Percentiles rank a stretch among this genome's conserved stretches.
phyloP scores from a whole-genome alignment of 2,329 filamentous ascomycete genomes.

The Grosmannia clavigera region DNA sequence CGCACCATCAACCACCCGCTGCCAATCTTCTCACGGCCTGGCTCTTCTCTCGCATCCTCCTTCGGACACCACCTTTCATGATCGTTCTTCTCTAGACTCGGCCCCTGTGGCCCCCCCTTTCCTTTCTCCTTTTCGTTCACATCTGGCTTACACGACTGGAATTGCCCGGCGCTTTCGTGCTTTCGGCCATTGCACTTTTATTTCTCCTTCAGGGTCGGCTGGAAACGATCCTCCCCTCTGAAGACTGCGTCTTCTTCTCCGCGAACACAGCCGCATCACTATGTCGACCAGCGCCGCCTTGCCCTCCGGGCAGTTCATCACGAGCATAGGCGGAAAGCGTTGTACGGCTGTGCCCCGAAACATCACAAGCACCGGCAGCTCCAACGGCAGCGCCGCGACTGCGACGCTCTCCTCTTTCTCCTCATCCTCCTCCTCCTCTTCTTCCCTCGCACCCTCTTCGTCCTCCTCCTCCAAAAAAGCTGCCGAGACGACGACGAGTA shows the following conservation, averaged over 20 bases:
- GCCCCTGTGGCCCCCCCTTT: conserved; percentile 24
- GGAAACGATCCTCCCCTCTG: conserved; percentile 7
- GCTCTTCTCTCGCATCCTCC: no score
- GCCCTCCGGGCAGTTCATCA: conserved; percentile 34
- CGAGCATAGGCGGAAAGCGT: conserved; percentile 34
- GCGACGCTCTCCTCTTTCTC: background rate
- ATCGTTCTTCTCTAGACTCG: conserved; percentile 24
- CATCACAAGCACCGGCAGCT: conserved; percentile 4
- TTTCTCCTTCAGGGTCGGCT: conserved; percentile 7
- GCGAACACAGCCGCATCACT: conserved; percentile 6
- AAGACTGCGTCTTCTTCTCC: conserved; percentile 3
- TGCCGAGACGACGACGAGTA: background rate
- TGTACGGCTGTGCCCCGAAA: conserved; percentile 40
- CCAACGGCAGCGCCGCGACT: conserved; percentile 5
- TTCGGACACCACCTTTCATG: conserved; percentile 20
- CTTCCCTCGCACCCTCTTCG: no score
- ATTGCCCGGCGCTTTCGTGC: conserved; percentile 21
- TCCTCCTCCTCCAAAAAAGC: no score
- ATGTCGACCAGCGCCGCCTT: conserved; percentile 33
- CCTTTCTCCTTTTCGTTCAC: conserved; percentile 19
- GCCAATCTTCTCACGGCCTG: no score
- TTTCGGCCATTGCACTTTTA: background rate
- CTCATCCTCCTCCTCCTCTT: background rate
- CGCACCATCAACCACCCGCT: no score
- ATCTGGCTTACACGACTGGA: conserved; percentile 28